Percentiles rank a stretch among this genome's conserved stretches.
These are phyloP conservation scores for Barnettozyma salicaria DNA, from an alignment of 805 yeast genomes.

Conservation along the genomic window DNA sequence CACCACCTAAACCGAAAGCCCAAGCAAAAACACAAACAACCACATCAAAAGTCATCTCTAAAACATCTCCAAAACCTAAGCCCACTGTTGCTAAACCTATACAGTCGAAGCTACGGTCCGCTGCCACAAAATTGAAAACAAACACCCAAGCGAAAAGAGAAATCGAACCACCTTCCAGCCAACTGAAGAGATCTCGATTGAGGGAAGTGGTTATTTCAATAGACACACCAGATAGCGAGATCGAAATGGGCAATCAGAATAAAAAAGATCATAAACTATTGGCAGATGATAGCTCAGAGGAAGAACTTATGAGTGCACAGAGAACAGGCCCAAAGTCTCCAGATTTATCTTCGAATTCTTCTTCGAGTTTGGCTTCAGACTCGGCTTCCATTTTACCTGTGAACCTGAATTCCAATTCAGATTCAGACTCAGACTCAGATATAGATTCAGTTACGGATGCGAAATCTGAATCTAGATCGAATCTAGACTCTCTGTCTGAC, in stretches of 20 bases:
- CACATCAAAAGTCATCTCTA: background rate
- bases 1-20: constrained; percentile 10
- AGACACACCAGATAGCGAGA: constrained; percentile 6
- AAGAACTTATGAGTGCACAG: too few species aligned
- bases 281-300: too few species aligned
- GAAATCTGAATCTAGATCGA: too few species aligned
- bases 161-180: background rate
- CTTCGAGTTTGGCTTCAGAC: too few species aligned
- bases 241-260: background rate
- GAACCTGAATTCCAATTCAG: too few species aligned
- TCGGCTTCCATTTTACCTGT: too few species aligned
- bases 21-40: background rate
- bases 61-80: constrained; percentile 2
- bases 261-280: too few species aligned
- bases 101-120: background rate
- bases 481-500: too few species aligned
- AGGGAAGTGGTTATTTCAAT: constrained; percentile 8
- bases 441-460: too few species aligned
- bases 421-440: too few species aligned
- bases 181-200: constrained; percentile 1
- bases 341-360: too few species aligned
- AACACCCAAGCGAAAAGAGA: background rate
- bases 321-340: too few species aligned
- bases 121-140: background rate
- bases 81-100: background rate